Percentiles rank a stretch among this genome's conserved stretches.
Conservation (phyloP, 2,329 filamentous ascomycete species). For the Aspergillus hortae region DNA sequence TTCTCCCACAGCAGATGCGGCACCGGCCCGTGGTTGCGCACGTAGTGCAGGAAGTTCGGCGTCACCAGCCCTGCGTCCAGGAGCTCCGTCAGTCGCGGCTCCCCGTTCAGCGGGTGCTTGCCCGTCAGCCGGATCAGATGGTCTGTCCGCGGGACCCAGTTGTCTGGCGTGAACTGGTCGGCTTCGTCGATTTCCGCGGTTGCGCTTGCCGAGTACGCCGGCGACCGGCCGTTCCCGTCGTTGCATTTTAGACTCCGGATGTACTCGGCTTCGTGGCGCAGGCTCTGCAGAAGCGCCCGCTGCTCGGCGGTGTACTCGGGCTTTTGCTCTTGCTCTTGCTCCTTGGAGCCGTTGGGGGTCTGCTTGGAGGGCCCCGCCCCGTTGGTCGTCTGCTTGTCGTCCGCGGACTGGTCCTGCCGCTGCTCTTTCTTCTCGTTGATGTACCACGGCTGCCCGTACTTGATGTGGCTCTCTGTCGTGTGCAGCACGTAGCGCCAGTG, state of each 20-base stretch:
- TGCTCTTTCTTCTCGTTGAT: constrained; percentile 42
- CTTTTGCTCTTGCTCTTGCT: constrained; percentile 9
- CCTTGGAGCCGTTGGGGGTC: not conserved
- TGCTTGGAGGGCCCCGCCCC: not conserved
- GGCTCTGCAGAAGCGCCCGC: constrained; percentile 38
- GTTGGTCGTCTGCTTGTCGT: constrained; percentile 2
- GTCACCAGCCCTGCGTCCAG: constrained; percentile 50
- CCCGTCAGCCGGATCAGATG: constrained; percentile 51
- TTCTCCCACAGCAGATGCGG: constrained; percentile 50
- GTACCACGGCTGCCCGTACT: constrained; percentile 48
- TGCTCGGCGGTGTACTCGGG: constrained; percentile 42
- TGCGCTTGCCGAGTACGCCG: constrained; percentile 32
- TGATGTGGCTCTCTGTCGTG: constrained; percentile 49
- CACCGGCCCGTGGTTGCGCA: constrained; percentile 54
- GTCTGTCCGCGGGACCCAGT: constrained; percentile 50
- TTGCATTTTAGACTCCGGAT: constrained; percentile 43
- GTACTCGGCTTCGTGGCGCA: constrained; percentile 44
- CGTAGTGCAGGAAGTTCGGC: constrained; percentile 50
- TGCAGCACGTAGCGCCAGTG: constrained; percentile 52
- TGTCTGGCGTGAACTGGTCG: constrained; percentile 53
- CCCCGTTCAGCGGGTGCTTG: constrained; percentile 53
- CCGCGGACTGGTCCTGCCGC: constrained; percentile 17
- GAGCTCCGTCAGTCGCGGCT: constrained; percentile 42
- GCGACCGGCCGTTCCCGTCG: constrained; percentile 39
- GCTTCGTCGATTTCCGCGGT: constrained; percentile 42